phyloP scores from a whole-genome alignment of 192 early-diverging fungal species.

The Chytriomyces confervae region DNA sequence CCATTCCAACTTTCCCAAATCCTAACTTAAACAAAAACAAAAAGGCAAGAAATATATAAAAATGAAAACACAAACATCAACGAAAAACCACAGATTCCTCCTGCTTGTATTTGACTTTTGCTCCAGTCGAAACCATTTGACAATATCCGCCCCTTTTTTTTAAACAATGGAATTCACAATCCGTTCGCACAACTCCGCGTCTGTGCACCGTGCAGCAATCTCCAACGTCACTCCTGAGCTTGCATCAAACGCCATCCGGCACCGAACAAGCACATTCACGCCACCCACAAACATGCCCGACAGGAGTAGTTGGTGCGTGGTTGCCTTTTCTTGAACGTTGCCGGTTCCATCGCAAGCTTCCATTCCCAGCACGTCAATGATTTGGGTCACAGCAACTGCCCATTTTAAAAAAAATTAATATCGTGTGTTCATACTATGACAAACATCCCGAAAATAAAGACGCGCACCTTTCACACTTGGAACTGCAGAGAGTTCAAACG shows the following conservation, averaged over 20 bases:
- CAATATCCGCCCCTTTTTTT: background rate
- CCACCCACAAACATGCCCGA: constrained; percentile 89
- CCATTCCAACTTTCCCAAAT: no score
- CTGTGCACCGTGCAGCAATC: constrained; percentile 78
- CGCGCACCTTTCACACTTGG: constrained; percentile 72
- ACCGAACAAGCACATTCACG: constrained; percentile 73
- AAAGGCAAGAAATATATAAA: no score
- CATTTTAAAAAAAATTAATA: constrained; percentile 1
- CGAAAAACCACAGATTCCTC: no score
- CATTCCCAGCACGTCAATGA: constrained; percentile 89
- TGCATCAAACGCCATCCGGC: constrained; percentile 84
- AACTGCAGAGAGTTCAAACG: constrained; percentile 83
- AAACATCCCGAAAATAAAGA: constrained; percentile 25
- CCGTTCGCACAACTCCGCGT: constrained; percentile 68
- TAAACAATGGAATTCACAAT: constrained; percentile 76
- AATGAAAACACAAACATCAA: no score
- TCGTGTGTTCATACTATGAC: background rate
- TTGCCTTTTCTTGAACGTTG: constrained; percentile 65
- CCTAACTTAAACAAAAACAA: no score
- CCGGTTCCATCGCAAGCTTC: constrained; percentile 76
- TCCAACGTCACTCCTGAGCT: constrained; percentile 91
- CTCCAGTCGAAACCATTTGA: no score
- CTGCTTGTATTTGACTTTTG: no score
- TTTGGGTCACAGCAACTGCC: constrained; percentile 67
- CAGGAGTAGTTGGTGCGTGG: constrained; percentile 84